Percentiles rank a stretch among this genome's conserved stretches.
Evolutionary conservation across 768 basidiomycete species (phyloP).

Genomic region (Panellus pusillus): DNA sequence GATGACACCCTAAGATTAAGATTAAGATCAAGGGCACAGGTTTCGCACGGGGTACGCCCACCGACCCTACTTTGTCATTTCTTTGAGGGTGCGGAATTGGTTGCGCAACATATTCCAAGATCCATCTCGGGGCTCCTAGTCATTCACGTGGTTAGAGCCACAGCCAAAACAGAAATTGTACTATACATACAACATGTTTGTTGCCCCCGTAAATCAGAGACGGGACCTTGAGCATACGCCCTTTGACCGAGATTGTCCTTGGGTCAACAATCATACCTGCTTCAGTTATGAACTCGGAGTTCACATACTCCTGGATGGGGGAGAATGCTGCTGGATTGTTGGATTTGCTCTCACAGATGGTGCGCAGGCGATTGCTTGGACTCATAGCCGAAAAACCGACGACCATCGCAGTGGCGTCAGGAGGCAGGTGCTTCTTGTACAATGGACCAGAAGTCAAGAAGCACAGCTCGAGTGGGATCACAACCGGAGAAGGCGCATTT

Average conservation of each 20-base stretch:
- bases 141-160: not conserved
- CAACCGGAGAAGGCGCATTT: too few relatives aligned
- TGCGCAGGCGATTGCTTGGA: conserved; percentile 30
- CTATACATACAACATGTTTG: conserved; percentile 21
- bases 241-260: conserved; percentile 5
- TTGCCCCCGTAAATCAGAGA: not conserved
- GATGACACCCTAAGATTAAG: too few relatives aligned
- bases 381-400: conserved; percentile 38
- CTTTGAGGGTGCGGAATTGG: not conserved
- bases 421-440: conserved; percentile 37
- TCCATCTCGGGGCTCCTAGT: conserved; percentile 12
- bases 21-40: too few relatives aligned
- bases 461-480: too few relatives aligned
- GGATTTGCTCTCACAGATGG: not conserved
- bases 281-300: conserved; percentile 24
- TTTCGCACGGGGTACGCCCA: too few relatives aligned
- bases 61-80: not conserved
- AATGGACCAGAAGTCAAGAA: too few relatives aligned
- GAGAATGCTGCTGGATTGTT: not conserved
- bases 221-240: conserved; percentile 12
- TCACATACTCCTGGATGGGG: conserved; percentile 9
- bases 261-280: conserved; percentile 25
- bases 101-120: conserved; percentile 20
- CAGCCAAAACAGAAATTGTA: conserved; percentile 26
- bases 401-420: conserved; percentile 33